phyloP scores from a whole-genome alignment of 805 yeast genomes.

The Sungouiozyma ichnusensis region DNA sequence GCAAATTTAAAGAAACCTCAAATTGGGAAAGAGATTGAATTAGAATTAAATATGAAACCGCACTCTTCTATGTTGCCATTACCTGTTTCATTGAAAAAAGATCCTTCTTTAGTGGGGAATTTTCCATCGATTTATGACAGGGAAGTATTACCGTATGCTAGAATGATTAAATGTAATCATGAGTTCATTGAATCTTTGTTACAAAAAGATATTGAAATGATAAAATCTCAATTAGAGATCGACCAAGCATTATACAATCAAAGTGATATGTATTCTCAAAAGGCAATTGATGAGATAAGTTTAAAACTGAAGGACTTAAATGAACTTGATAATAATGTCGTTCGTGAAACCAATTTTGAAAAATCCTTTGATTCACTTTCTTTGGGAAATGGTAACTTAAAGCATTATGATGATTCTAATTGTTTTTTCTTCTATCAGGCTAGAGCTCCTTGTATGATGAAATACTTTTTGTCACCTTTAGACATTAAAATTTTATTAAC shows the following conservation, averaged over 20 bases:
- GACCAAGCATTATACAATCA: conserved; percentile 55
- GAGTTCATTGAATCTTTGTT: conserved; percentile 44
- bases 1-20: conserved; percentile 32
- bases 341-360: conserved; percentile 5
- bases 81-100: conserved; percentile 38
- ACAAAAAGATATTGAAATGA: conserved; percentile 46
- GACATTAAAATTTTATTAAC: conserved; percentile 66
- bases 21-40: conserved; percentile 41
- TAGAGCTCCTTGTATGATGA: conserved; percentile 53
- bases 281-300: conserved; percentile 49
- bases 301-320: conserved; percentile 33
- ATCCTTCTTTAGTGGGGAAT: conserved; percentile 31
- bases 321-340: conserved; percentile 4
- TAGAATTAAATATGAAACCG: conserved; percentile 57
- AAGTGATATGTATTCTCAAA: conserved; percentile 40
- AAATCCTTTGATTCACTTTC: not conserved
- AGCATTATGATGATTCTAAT: conserved; percentile 29
- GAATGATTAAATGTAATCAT: conserved; percentile 59
- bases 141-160: conserved; percentile 40
- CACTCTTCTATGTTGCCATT: conserved; percentile 36
- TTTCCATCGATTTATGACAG: conserved; percentile 46
- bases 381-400: conserved; percentile 6
- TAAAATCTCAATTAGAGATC: conserved; percentile 41
- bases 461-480: conserved; percentile 62
- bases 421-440: conserved; percentile 73